Evolutionary conservation across 345 rosid genomes (phyloP), one percentile per base, ranked within the genome.

Genomic region (Acer campestre): DNA sequence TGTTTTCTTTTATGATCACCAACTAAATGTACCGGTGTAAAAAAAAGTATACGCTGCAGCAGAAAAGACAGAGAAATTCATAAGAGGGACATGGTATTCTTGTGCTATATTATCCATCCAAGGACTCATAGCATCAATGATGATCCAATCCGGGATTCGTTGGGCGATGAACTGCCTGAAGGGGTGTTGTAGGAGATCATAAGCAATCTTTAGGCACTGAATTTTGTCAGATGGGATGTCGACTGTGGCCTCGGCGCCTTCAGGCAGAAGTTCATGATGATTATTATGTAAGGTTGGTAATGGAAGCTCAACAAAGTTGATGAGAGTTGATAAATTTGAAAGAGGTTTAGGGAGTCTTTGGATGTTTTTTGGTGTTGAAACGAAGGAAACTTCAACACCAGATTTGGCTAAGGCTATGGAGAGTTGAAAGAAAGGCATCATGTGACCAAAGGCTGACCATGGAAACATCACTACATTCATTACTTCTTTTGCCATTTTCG

Each of bases 181-280:
- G 1, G 90, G 82, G 0, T 61, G 58, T 31, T 70, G 48, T 10
- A 87, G 79, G 17, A 67, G 79, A 70, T 83, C 86, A n/a, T 67
- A 83, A 0, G 85, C 83, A 4, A 71, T 11, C 29, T 81, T 81
- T 17, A 85, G 70, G 77, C 63, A 44, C 7, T 40, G 80, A 0
- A 80, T 61, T 31, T 80, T 70, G 14, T 73, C 80, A 2, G 51
- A 23, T 0, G 82, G 82, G 27, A 86, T 3, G 38, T 86, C 89
- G 3, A 78, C 65, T 0, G 85, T 86, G 67, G 89, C 85, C 74
- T 86, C 87, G 13, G 73, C 79, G 0, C 71, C 81, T 14, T 74
- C 29, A 0, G 84, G 85, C 38, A 80, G 9, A n/a, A 29, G 7
- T 4, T 25, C 27, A 25, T 70, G 20, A 1, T 31, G 35, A 31